Base-by-base conservation (phyloP, 257 asterid species). In the Nicotiana undulata region DNA sequence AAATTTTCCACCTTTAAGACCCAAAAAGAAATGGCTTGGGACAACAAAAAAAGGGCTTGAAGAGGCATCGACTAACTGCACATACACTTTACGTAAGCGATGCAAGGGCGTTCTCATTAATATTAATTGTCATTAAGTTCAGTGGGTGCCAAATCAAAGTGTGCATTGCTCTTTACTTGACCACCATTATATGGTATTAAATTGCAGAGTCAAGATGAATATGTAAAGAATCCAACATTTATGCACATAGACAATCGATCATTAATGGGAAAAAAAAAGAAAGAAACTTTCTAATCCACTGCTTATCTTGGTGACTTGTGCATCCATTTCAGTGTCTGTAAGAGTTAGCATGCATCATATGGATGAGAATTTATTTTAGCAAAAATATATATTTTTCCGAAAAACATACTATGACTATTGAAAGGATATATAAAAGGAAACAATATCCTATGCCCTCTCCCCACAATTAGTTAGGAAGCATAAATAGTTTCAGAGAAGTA, bases 401-500 rank as follows among this genome's bases (percentile, higher is more conserved):
- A 49, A 74, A 46, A 8, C 2, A 49, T 74, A 74, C 51, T 4
- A 49, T 15, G 40, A 74, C 28, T 74, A 11, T 49, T 74, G 78
- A 74, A 49, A 46, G 24, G 44, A 49, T 74, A 49, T 26, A 46
- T 74, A 61, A 4, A 49, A 74, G 61, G 61, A 74, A 72, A 74
- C 61, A 15, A 24, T 24, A 74, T 2, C 40, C 26, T 24, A 22
- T 13, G 9, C 9, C 61, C 61, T 49, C 8, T 49, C 16, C 32
- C 37, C 51, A 49, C 37, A 49, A 72, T 46, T 70, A 44, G 24
- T 20, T 74, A 15, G 44, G 61, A 74, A 6, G 51, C 77, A 74
- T 49, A 74, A 49, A 74, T 26, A 22, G 61, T 74, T 74, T 24
- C 26, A 16, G 78, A 26, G 61, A 22, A 75, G 77, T 83, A 92